These are phyloP conservation scores for Debaryomyces udenii DNA, from an alignment of 1,139 yeast genomes.

Conservation along the genomic window DNA sequence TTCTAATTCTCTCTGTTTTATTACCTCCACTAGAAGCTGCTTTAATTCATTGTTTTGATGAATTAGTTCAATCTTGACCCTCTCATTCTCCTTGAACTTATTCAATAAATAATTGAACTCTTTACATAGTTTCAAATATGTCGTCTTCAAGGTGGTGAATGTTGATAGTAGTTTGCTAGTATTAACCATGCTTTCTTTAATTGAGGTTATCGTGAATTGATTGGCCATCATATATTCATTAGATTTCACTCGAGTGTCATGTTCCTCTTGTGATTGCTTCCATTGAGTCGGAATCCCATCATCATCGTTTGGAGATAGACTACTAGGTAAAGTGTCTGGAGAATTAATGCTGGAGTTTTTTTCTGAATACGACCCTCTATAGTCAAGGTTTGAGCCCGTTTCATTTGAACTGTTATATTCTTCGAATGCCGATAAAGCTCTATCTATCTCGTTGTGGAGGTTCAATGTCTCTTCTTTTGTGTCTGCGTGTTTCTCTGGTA, in stretches of 20 bases:
- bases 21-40: conserved; percentile 29
- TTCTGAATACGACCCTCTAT: no score
- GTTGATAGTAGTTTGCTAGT: conserved; percentile 34
- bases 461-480: conserved; percentile 2
- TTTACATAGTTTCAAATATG: conserved; percentile 40
- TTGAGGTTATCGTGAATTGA: conserved; percentile 24
- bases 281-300: conserved; percentile 1
- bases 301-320: conserved; percentile 10
- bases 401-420: conserved; percentile 16
- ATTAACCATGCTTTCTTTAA: conserved; percentile 34
- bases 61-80: conserved; percentile 35
- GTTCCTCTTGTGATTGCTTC: not conserved
- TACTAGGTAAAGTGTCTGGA: conserved; percentile 11
- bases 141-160: conserved; percentile 35
- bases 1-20: conserved; percentile 25
- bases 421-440: conserved; percentile 23
- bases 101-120: conserved; percentile 39
- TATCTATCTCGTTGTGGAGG: conserved; percentile 25
- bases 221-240: not conserved
- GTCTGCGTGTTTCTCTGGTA: not conserved
- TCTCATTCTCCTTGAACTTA: conserved; percentile 41
- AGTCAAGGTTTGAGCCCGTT: conserved; percentile 1
- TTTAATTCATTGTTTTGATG: conserved; percentile 39
- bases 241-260: no score
- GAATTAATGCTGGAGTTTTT: conserved; percentile 10